phyloP scores from a whole-genome alignment of 2,329 filamentous ascomycete species.

The Xylariales sp. region DNA sequence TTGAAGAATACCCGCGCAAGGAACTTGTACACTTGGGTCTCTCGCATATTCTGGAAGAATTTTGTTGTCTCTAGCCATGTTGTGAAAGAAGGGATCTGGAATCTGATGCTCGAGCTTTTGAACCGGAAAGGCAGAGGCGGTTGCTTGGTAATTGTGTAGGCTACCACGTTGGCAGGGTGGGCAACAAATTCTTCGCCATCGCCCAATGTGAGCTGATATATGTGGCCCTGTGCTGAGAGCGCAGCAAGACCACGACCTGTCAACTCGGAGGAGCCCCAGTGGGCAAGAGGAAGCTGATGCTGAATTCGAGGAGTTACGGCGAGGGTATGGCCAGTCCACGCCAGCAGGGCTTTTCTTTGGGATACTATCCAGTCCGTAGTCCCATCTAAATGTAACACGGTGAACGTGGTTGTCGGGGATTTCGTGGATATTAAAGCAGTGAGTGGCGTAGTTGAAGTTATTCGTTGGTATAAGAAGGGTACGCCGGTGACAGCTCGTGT shows the following conservation, averaged over 20 bases:
- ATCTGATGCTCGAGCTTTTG: constrained; percentile 77
- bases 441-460: constrained; percentile 87
- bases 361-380: constrained; percentile 95
- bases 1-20: constrained; percentile 73
- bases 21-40: constrained; percentile 78
- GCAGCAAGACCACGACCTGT: constrained; percentile 90
- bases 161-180: constrained; percentile 91
- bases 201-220: constrained; percentile 85
- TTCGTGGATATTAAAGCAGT: constrained; percentile 91
- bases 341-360: constrained; percentile 88
- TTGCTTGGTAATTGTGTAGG: constrained; percentile 81
- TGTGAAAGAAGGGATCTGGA: constrained; percentile 81
- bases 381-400: constrained; percentile 89
- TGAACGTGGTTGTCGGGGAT: constrained; percentile 86
- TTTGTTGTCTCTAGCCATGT: constrained; percentile 74
- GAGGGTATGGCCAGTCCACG: constrained; percentile 94
- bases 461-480: constrained; percentile 93
- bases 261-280: constrained; percentile 92
- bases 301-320: constrained; percentile 80
- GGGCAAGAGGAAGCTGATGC: constrained; percentile 77
- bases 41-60: constrained; percentile 78
- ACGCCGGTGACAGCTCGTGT: constrained; percentile 83
- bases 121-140: constrained; percentile 88
- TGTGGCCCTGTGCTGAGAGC: constrained; percentile 85
- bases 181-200: constrained; percentile 90